Base-by-base conservation (phyloP, 805 yeast species). In the Yarrowia phangngaensis region DNA sequence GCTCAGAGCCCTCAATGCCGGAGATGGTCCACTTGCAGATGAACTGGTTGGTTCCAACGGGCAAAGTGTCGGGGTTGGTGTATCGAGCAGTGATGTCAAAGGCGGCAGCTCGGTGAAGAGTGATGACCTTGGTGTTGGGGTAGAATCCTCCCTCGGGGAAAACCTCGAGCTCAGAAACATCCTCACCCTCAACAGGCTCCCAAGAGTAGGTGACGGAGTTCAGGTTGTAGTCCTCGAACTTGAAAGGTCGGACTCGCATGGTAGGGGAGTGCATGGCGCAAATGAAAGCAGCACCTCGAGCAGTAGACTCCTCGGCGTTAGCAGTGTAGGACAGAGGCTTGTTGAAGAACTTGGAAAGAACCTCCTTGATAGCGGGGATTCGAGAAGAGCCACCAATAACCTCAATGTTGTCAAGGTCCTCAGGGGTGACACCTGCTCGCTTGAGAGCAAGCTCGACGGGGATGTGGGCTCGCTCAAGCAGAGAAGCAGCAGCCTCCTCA, bases 181-280 rank as follows among this genome's bases (percentile, higher is more conserved):
- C 82, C 64, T 88, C 97, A 69, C 86, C 97, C 52, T 78, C 89
- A 68, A 85, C 85, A 66, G 89, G 78, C 66, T 82, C 95, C 97
- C 98, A 94, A 70, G 70, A 78, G 80, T 87, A 92, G 30, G 97
- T 83, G 57, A 92, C 96, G 20, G 96, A 80, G 79, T 78, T 78
- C 63, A 80, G 83, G 79, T 89, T 90, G 67, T 80, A 72, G 69
- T 92, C 99, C 74, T 90, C 96, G 66, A 89, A 92, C 73, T 90
- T 90, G 83, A 92, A 92, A 58, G 96, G 96, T 72, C 97, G 84
- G 48, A 92, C 98, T 74, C 98, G 85, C 62, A 92, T 80, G 57
- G 97, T 89, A 70, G 98, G 98, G 26, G 97, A 90, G 76, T 89
- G 97, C 73, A 88, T 85, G 59, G 98, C 99, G 70, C 98, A 92